Conservation (phyloP, 176 grass and related monocot genomes). For the Cenchrus fungigraminus region DNA sequence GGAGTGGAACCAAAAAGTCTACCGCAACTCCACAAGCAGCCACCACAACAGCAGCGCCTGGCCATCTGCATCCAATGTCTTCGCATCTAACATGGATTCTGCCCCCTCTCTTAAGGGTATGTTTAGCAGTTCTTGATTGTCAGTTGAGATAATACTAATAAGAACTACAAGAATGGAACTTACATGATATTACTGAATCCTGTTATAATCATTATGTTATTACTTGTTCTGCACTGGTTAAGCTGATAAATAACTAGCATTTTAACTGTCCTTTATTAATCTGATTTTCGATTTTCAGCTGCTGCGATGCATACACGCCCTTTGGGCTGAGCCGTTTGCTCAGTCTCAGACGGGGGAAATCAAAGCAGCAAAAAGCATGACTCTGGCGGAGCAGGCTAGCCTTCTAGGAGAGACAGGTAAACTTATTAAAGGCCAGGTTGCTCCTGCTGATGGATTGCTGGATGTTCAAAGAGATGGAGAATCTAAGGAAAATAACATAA, state of each 20-base stretch:
- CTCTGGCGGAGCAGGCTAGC: conserved; percentile 75
- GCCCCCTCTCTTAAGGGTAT: conserved; percentile 92
- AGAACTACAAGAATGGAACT: not conserved
- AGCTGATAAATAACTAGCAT: conserved; percentile 19
- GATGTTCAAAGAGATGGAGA: conserved; percentile 78
- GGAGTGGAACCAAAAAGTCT: conserved; percentile 83
- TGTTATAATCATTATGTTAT: conserved; percentile 13
- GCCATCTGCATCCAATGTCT: conserved; percentile 83
- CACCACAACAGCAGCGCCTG: conserved; percentile 36
- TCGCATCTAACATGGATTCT: conserved; percentile 96
- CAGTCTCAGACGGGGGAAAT: conserved; percentile 65
- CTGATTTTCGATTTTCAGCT: conserved; percentile 60
- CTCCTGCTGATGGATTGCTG: conserved; percentile 68
- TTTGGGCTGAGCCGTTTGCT: conserved; percentile 79
- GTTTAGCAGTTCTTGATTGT: conserved; percentile 16
- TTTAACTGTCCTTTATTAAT: conserved; percentile 29
- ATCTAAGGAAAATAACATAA: conserved; percentile 86
- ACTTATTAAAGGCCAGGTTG: conserved; percentile 58
- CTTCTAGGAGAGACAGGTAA: conserved; percentile 89
- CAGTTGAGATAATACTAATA: conserved; percentile 11
- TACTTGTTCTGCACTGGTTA: conserved; percentile 30
- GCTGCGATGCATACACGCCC: conserved; percentile 76
- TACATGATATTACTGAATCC: conserved; percentile 6
- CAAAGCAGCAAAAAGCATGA: conserved; percentile 90
- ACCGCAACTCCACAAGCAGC: conserved; percentile 48